Evolutionary conservation across 306 rosid genomes (phyloP), one percentile per base, ranked within the genome.

Genomic region (Rosa persica): DNA sequence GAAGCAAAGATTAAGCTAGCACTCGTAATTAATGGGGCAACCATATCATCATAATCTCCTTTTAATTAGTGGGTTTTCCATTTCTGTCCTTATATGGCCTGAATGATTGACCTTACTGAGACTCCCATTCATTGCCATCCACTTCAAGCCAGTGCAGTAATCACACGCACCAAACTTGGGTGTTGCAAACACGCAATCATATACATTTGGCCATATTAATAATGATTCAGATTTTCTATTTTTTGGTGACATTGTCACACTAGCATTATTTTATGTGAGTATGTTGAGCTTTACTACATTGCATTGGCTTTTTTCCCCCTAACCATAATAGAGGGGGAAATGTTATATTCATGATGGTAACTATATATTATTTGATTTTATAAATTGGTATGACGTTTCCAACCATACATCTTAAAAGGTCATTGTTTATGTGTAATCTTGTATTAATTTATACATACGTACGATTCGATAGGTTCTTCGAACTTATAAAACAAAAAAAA

Each of bases 81-180:
- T 22, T 54, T 23, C n/a, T 38, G 39, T 67, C 52, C 40, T 39
- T 19, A 61, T 49, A 60, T 72, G 58, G 75, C 72, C 36, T 66
- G 25, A 78, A 82, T 75, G 71, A 84, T 87, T 89, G 91, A 90
- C 88, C 82, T 75, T 52, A 60, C 72, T 34, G 3, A 66, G 83
- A 89, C 91, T 84, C 84, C 84, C 83, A 86, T 88, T 86, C 54
- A 81, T 85, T 81, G 89, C 67, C 73, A 46, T 79, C 78, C 71
- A 54, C 76, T 84, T 79, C 64, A 20, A 52, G 44, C 34, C 58
- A 43, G 42, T 38, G 5, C 73, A 38, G 48, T 58, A 72, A 5
- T 19, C 75, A 62, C 83, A 83, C 78, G 77, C 86, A 44, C 81
- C 60, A 27, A 23, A 52, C 61, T 25, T 23, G 27, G 15, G 30